phyloP scores from a whole-genome alignment of 805 yeast genomes.

The Cyberlindnera sargentensis region DNA sequence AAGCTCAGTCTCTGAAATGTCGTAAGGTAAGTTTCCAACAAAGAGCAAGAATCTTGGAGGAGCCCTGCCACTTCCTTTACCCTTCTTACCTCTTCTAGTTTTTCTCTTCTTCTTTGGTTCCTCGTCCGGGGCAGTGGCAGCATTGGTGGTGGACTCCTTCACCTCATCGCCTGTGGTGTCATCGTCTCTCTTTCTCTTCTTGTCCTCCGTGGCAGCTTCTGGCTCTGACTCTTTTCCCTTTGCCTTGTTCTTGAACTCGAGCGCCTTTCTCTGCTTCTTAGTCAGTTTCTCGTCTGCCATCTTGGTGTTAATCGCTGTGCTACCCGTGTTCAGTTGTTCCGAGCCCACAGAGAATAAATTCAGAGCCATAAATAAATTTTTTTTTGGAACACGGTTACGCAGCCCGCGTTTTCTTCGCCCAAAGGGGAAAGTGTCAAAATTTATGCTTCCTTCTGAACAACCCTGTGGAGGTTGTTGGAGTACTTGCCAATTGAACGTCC shows the following conservation, averaged over 20 bases:
- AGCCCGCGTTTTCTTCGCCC: neutral
- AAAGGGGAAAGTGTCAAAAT: too few species aligned
- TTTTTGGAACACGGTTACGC: neutral
- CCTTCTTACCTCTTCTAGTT: conserved; percentile 73
- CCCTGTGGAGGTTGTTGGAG: neutral
- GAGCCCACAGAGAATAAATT: too few species aligned
- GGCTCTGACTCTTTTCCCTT: conserved; percentile 17
- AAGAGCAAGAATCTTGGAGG: conserved; percentile 75
- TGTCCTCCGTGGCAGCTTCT: conserved; percentile 20
- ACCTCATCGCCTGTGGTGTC: conserved; percentile 13
- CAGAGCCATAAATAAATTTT: neutral
- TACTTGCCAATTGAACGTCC: too few species aligned
- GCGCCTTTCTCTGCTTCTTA: conserved; percentile 61
- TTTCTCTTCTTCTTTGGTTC: conserved; percentile 53
- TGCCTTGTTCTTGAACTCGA: conserved; percentile 42
- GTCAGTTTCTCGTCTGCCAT: conserved; percentile 38
- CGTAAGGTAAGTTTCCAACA: conserved; percentile 85
- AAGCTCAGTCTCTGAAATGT: conserved; percentile 54
- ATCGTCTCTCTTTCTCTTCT: conserved; percentile 19
- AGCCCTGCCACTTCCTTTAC: conserved; percentile 38
- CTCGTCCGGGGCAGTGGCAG: conserved; percentile 23
- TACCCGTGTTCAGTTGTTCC: too few species aligned
- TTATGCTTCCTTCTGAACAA: neutral
- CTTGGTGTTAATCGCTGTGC: neutral
- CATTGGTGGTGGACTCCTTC: conserved; percentile 2